Evolutionary conservation across 2,329 filamentous ascomycete species (phyloP).

Genomic region (Exophiala mesophila): DNA sequence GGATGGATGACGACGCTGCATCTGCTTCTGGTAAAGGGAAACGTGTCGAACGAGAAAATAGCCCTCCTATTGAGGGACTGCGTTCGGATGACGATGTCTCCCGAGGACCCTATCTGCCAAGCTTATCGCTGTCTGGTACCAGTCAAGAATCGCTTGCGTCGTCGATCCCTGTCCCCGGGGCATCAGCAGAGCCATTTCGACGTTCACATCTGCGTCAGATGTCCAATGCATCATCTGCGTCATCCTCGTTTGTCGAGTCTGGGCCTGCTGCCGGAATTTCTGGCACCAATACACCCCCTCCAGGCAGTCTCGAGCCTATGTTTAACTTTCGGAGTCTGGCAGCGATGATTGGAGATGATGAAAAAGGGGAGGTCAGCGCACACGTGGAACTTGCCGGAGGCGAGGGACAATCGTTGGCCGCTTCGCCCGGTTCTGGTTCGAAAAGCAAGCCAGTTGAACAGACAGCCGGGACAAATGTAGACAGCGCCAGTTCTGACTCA

Average conservation of each 20-base stretch:
- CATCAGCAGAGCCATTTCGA: constrained; percentile 49
- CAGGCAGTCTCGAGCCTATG: constrained; percentile 62
- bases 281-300: constrained; percentile 40
- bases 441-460: background rate
- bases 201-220: constrained; percentile 73
- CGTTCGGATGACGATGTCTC: constrained; percentile 15
- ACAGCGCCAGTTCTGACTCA: constrained; percentile 1
- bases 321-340: constrained; percentile 89
- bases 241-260: constrained; percentile 71
- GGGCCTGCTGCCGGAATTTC: constrained; percentile 39
- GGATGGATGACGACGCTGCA: constrained; percentile 34
- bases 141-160: constrained; percentile 26
- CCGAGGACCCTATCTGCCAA: constrained; percentile 14
- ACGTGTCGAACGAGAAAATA: constrained; percentile 54
- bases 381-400: constrained; percentile 35
- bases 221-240: constrained; percentile 79
- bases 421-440: background rate
- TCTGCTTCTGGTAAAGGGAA: constrained; percentile 67
- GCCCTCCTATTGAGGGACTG: constrained; percentile 7
- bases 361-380: constrained; percentile 39
- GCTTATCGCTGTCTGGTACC: constrained; percentile 21
- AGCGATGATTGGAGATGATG: constrained; percentile 70
- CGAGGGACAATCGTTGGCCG: constrained; percentile 5
- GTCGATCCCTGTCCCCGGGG: constrained; percentile 29
- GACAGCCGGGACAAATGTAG: background rate